A percentile compares a stretch with the other conserved stretches of the same genome.
These are phyloP conservation scores for Mytilinidion resinicola DNA, from an alignment of 495 filamentous ascomycete species.

Conservation along the genomic window DNA sequence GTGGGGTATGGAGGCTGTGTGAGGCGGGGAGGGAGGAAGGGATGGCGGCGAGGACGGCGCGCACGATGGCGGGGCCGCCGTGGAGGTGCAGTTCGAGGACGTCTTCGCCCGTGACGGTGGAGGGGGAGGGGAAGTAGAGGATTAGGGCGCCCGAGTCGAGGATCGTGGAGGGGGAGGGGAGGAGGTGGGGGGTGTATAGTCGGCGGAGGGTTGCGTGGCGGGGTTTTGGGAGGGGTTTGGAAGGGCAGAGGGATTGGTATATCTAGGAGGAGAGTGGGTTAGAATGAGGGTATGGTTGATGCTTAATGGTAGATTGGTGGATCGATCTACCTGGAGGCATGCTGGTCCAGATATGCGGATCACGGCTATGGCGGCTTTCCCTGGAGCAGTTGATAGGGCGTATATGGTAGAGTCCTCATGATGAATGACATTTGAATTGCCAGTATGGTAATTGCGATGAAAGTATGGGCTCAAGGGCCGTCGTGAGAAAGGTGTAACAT, in stretches of 20 bases:
- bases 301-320: slow-evolving; percentile 9
- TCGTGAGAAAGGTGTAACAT: background rate
- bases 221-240: slow-evolving; percentile 55
- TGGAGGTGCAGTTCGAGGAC: slow-evolving; percentile 90
- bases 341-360: slow-evolving; percentile 80
- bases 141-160: slow-evolving; percentile 79
- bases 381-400: slow-evolving; percentile 81
- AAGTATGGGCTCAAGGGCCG: background rate
- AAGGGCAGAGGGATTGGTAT: slow-evolving; percentile 69
- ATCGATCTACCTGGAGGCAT: slow-evolving; percentile 29
- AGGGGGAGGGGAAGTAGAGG: slow-evolving; percentile 79
- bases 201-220: slow-evolving; percentile 72
- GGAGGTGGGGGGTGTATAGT: slow-evolving; percentile 56
- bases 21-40: slow-evolving; percentile 32
- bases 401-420: slow-evolving; percentile 61
- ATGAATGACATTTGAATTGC: background rate
- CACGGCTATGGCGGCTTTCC: slow-evolving; percentile 85
- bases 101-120: slow-evolving; percentile 86
- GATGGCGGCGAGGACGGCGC: slow-evolving; percentile 76
- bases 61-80: slow-evolving; percentile 82
- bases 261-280: slow-evolving; percentile 46
- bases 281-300: background rate
- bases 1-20: background rate
- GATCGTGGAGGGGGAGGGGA: slow-evolving; percentile 39
- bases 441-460: slow-evolving; percentile 1